A percentile compares a stretch with the other conserved stretches of the same genome.
phyloP scores from a whole-genome alignment of 1,284 basidiomycete species.

The Sporisorium graminicola region DNA sequence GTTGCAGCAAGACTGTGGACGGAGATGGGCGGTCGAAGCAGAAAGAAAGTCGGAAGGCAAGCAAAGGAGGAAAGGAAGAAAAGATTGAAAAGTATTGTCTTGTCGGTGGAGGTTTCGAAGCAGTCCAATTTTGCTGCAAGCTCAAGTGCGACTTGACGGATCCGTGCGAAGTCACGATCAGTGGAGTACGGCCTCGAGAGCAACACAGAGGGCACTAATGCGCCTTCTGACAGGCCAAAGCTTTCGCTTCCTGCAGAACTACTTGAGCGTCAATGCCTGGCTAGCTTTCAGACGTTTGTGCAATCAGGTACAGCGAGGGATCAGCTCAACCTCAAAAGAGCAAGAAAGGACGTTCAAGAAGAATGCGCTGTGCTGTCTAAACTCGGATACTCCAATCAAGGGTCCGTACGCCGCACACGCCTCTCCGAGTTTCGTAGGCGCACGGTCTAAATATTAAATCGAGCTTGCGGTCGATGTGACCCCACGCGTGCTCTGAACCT shows the following conservation, averaged over 20 bases:
- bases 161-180: neutral
- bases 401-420: conserved; percentile 2
- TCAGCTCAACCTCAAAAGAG: neutral
- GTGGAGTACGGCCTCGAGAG: conserved; percentile 3
- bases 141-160: conserved; percentile 4
- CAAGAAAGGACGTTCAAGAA: neutral
- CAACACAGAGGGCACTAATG: neutral
- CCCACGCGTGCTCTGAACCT: neutral
- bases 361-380: neutral
- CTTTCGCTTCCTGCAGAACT: no score
- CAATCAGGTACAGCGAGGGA: neutral
- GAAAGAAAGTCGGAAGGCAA: neutral
- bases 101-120: conserved; percentile 9
- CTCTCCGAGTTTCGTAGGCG: neutral
- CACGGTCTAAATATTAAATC: conserved; percentile 2
- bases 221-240: no score
- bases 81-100: conserved; percentile 16
- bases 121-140: neutral
- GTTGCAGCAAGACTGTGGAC: neutral
- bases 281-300: neutral
- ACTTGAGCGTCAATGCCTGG: no score
- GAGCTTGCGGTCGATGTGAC: neutral
- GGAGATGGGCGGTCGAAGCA: no score
- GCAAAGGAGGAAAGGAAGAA: neutral
- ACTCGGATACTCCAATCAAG: conserved; percentile 4